phyloP scores from a whole-genome alignment of 306 rosid species.

The Styphnolobium japonicum region DNA sequence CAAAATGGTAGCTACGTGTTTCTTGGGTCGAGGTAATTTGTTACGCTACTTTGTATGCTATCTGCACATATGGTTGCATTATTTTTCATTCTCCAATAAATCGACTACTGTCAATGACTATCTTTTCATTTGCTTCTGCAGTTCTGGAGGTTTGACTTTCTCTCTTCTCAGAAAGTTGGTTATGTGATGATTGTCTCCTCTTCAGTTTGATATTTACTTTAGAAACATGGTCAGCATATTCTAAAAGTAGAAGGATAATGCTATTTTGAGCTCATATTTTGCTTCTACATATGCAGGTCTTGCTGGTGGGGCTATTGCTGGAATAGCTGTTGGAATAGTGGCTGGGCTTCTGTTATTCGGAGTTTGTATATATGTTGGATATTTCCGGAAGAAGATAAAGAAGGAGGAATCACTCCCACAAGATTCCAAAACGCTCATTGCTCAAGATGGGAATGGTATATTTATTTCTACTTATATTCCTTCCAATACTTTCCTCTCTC shows the following conservation, averaged over 20 bases:
- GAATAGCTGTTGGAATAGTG: constrained; percentile 56
- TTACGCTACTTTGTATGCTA: constrained; percentile 2
- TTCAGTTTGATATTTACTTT: constrained; percentile 17
- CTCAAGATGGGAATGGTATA: constrained; percentile 51
- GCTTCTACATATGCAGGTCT: constrained; percentile 59
- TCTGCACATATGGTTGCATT: background rate
- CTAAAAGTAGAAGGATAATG: constrained; percentile 12
- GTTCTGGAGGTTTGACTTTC: constrained; percentile 68
- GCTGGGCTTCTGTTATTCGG: constrained; percentile 63
- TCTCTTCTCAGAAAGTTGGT: constrained; percentile 36
- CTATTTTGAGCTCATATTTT: constrained; percentile 39
- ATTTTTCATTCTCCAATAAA: background rate
- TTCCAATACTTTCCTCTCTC: background rate
- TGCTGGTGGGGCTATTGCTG: constrained; percentile 66
- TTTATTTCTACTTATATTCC: constrained; percentile 9
- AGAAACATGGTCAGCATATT: constrained; percentile 10
- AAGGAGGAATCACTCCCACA: constrained; percentile 21
- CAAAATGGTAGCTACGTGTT: constrained; percentile 45
- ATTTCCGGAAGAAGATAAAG: constrained; percentile 50
- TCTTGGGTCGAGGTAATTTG: constrained; percentile 55
- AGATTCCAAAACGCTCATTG: constrained; percentile 42
- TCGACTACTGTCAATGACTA: constrained; percentile 5
- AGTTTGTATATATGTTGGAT: constrained; percentile 40
- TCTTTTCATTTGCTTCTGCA: constrained; percentile 47
- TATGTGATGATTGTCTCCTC: constrained; percentile 22